A percentile compares a stretch with the other conserved stretches of the same genome.
These are phyloP conservation scores for Lactarius quietus DNA, from an alignment of 768 basidiomycete genomes.

Conservation along the genomic window DNA sequence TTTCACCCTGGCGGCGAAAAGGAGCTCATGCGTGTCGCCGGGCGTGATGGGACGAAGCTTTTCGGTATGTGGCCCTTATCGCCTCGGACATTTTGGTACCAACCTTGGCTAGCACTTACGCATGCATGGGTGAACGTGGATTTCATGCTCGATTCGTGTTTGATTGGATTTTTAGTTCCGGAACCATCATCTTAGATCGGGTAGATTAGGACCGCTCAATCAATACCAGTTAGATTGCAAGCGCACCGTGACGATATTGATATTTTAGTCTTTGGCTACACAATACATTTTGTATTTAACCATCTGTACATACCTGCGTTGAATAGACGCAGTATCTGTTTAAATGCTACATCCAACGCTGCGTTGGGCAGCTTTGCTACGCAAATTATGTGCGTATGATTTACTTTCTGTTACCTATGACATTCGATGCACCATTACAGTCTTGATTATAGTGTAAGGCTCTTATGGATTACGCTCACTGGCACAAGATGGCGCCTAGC, in stretches of 20 bases:
- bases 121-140: conserved; percentile 99
- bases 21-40: conserved; percentile 92
- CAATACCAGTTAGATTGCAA: not conserved
- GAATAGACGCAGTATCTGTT: not conserved
- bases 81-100: not conserved
- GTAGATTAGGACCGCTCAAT: not conserved
- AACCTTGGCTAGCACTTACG: conserved; percentile 59
- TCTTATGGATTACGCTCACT: too few species aligned
- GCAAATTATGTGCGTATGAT: too few species aligned
- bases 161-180: conserved; percentile 85
- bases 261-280: not conserved
- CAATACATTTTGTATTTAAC: not conserved
- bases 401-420: too few species aligned
- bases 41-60: conserved; percentile 90
- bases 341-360: not conserved
- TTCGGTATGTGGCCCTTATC: conserved; percentile 61
- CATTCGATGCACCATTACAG: too few species aligned
- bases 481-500: too few species aligned
- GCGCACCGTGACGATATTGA: not conserved
- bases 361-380: too few species aligned
- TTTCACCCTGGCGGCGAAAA: conserved; percentile 95
- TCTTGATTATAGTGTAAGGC: too few species aligned
- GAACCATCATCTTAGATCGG: conserved; percentile 46
- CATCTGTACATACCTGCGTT: not conserved
- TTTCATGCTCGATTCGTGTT: conserved; percentile 88